phyloP scores from a whole-genome alignment of 2,329 filamentous ascomycete species.

The Botrytis aclada region DNA sequence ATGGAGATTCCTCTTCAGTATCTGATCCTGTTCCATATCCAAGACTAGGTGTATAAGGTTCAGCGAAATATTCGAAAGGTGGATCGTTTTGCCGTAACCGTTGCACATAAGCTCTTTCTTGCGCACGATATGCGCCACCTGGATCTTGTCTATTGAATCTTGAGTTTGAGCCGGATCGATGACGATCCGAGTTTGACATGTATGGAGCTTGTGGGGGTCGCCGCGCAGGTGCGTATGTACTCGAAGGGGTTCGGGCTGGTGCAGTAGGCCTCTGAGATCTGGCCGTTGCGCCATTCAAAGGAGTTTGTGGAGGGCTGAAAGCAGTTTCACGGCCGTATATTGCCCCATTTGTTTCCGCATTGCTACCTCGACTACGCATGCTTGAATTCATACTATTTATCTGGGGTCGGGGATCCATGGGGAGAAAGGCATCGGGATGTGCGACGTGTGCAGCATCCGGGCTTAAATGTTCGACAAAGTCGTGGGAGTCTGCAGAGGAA shows the following conservation, averaged over 20 bases:
- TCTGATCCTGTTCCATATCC: slow-evolving; percentile 71
- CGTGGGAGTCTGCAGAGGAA: slow-evolving; percentile 22
- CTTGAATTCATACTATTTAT: slow-evolving; percentile 34
- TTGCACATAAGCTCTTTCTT: slow-evolving; percentile 94
- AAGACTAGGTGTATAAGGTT: slow-evolving; percentile 66
- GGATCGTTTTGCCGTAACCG: slow-evolving; percentile 75
- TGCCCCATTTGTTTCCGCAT: slow-evolving; percentile 37
- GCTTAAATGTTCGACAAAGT: slow-evolving; percentile 35
- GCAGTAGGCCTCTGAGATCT: slow-evolving; percentile 65
- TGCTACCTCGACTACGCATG: slow-evolving; percentile 44
- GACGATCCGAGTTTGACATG: slow-evolving; percentile 42
- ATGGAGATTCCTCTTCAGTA: slow-evolving; percentile 86
- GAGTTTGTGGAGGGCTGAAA: slow-evolving; percentile 26
- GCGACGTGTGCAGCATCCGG: slow-evolving; percentile 25
- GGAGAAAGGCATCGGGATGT: slow-evolving; percentile 26
- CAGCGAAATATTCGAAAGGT: slow-evolving; percentile 44
- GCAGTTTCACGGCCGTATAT: slow-evolving; percentile 27
- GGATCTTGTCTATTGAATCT: slow-evolving; percentile 59
- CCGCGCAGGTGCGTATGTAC: slow-evolving; percentile 68
- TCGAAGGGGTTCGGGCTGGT: slow-evolving; percentile 71
- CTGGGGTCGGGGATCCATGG: slow-evolving; percentile 31
- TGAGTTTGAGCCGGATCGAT: slow-evolving; percentile 55
- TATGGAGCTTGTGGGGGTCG: slow-evolving; percentile 50
- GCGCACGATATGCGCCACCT: slow-evolving; percentile 71
- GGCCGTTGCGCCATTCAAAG: slow-evolving; percentile 47